A percentile compares a stretch with the other conserved stretches of the same genome.
Conservation (phyloP, 2,329 filamentous ascomycete genomes). For the Paracoccidioides brasiliensis region DNA sequence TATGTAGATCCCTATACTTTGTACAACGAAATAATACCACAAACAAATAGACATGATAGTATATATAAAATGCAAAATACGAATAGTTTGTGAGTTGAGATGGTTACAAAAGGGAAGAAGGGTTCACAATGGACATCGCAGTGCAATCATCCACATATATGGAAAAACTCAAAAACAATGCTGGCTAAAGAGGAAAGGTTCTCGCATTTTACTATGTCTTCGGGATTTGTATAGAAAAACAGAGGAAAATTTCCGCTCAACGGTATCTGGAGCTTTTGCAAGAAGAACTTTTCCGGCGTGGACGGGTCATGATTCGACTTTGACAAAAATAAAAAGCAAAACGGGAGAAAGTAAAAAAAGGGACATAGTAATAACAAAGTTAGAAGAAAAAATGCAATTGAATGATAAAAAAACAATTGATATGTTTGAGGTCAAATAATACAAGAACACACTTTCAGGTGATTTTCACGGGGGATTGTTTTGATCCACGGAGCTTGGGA, state of each 20-base stretch:
- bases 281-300: background rate
- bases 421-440: background rate
- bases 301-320: background rate
- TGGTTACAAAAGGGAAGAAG: background rate
- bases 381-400: slow-evolving; percentile 2
- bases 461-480: slow-evolving; percentile 24
- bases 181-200: background rate
- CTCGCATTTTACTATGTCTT: background rate
- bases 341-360: background rate
- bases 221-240: background rate
- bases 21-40: slow-evolving; percentile 13
- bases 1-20: slow-evolving; percentile 17
- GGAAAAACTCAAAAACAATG: background rate
- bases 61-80: background rate
- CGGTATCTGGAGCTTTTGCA: background rate
- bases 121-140: background rate
- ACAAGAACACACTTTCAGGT: slow-evolving; percentile 10
- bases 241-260: background rate
- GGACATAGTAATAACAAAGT: slow-evolving; percentile 3
- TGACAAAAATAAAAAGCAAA: background rate
- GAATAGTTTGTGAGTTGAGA: slow-evolving; percentile 1
- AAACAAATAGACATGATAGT: slow-evolving; percentile 7
- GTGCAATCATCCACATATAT: background rate
- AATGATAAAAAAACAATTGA: slow-evolving; percentile 5
- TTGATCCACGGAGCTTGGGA: slow-evolving; percentile 32